A percentile compares a stretch with the other conserved stretches of the same genome.
Evolutionary conservation across 2,329 filamentous ascomycete genomes (phyloP).

Genomic region (Ceratocystiopsis minuta): DNA sequence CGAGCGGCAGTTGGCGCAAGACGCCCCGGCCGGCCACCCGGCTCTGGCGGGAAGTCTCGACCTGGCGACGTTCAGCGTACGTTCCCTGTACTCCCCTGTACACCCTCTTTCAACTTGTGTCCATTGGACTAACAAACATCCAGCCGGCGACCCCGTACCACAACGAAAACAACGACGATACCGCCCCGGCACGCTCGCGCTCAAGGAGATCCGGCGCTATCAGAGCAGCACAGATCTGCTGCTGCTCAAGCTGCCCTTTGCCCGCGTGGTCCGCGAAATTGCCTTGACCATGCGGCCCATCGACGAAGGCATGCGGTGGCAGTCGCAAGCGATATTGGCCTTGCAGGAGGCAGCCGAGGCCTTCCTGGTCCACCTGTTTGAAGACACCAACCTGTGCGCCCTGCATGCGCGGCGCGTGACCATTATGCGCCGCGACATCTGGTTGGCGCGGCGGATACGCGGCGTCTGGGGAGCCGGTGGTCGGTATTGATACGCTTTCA

Average conservation of each 20-base stretch:
- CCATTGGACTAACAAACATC: conserved; percentile 7
- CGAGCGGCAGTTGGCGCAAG: conserved; percentile 1
- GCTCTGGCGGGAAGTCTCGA: conserved; percentile 13
- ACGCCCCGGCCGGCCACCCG: conserved; percentile 1
- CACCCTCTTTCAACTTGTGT: too few relatives aligned
- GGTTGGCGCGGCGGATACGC: conserved; percentile 66
- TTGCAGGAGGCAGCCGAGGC: conserved; percentile 93
- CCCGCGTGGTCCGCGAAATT: conserved; percentile 63
- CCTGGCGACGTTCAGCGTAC: conserved; percentile 25
- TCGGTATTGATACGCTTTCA: conserved; percentile 19
- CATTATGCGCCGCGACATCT: conserved; percentile 96
- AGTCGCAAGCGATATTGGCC: conserved; percentile 84
- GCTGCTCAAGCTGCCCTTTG: conserved; percentile 63
- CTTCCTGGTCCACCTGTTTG: conserved; percentile 89
- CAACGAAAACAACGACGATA: conserved; percentile 45
- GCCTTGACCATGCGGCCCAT: conserved; percentile 43
- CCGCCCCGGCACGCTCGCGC: conserved; percentile 63
- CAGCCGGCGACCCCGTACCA: conserved; percentile 59
- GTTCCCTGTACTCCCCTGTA: conserved; percentile 1
- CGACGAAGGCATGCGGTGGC: conserved; percentile 70
- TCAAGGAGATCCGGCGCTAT: conserved; percentile 81
- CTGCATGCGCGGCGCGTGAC: conserved; percentile 94
- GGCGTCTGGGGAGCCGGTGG: conserved; percentile 57
- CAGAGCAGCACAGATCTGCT: conserved; percentile 81
- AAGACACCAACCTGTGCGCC: conserved; percentile 88